Conservation (phyloP, 257 asterid species). For the Henckelia pumila region DNA sequence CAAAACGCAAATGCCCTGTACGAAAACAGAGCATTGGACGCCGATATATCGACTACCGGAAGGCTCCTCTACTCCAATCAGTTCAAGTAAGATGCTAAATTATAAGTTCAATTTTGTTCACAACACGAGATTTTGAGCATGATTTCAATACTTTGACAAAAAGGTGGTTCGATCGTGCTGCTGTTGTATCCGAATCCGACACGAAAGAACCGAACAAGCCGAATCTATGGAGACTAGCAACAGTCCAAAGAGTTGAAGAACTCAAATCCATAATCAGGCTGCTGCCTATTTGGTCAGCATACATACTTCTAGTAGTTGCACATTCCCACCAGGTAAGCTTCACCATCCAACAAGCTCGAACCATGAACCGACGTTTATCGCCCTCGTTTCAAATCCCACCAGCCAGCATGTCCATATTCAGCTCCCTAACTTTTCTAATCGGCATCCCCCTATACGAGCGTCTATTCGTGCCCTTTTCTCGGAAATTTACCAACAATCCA, state of each 20-base stretch:
- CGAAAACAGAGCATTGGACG: constrained; percentile 58
- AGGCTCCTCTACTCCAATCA: constrained; percentile 70
- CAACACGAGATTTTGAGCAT: too few relatives aligned
- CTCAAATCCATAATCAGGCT: constrained; percentile 58
- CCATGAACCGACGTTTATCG: constrained; percentile 62
- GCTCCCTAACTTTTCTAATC: constrained; percentile 48
- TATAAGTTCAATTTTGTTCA: not conserved
- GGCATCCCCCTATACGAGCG: constrained; percentile 62
- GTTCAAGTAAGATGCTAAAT: constrained; percentile 54
- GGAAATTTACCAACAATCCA: constrained; percentile 45
- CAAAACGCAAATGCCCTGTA: constrained; percentile 41
- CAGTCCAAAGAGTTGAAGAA: constrained; percentile 84
- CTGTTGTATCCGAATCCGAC: constrained; percentile 46
- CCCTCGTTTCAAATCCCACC: constrained; percentile 67
- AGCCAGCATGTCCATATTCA: constrained; percentile 66
- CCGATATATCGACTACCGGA: constrained; percentile 54
- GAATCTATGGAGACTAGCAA: constrained; percentile 68
- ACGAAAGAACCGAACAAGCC: constrained; percentile 34
- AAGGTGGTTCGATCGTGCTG: constrained; percentile 75
- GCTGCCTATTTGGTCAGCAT: constrained; percentile 75
- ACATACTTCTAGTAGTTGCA: constrained; percentile 29
- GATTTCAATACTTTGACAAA: not conserved
- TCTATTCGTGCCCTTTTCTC: constrained; percentile 57
- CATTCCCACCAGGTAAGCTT: constrained; percentile 30
- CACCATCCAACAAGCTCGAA: constrained; percentile 68